Percentiles rank a stretch among this genome's conserved stretches.
These are phyloP conservation scores for Platismatia glauca DNA, from an alignment of 495 filamentous ascomycete species.

Conservation along the genomic window DNA sequence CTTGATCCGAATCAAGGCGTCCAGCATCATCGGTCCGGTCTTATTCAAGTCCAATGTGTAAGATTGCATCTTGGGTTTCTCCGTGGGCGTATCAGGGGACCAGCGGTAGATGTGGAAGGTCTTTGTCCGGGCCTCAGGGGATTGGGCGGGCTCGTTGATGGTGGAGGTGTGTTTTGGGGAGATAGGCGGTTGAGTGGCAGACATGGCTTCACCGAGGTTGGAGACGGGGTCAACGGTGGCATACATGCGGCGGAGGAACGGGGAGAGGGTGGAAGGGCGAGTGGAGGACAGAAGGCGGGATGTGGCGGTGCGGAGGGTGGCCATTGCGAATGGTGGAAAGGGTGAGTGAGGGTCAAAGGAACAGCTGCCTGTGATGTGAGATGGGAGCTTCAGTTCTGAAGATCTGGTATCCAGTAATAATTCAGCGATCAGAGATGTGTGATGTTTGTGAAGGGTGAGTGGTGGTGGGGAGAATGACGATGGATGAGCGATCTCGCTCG, in stretches of 20 bases:
- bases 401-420: too few relatives aligned
- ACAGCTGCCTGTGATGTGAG: background rate
- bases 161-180: constrained; percentile 45
- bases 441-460: too few relatives aligned
- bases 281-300: constrained; percentile 55
- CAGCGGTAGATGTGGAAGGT: constrained; percentile 98
- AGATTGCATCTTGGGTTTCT: constrained; percentile 90
- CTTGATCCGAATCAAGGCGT: constrained; percentile 96
- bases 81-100: constrained; percentile 83
- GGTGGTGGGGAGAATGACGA: too few relatives aligned
- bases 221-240: constrained; percentile 42
- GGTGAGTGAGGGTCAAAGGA: background rate
- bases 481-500: too few relatives aligned
- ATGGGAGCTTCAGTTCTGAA: background rate
- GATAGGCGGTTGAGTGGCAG: constrained; percentile 26
- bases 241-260: constrained; percentile 39
- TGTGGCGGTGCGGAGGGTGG: constrained; percentile 64
- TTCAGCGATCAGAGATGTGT: too few relatives aligned
- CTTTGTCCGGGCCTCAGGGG: constrained; percentile 60
- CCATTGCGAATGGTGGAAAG: constrained; percentile 46
- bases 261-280: constrained; percentile 43
- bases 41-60: constrained; percentile 95
- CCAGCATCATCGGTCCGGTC: constrained; percentile 96
- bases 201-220: constrained; percentile 31
- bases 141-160: constrained; percentile 46